Conservation (phyloP, 2,329 filamentous ascomycete genomes). For the Colletotrichum viniferum region DNA sequence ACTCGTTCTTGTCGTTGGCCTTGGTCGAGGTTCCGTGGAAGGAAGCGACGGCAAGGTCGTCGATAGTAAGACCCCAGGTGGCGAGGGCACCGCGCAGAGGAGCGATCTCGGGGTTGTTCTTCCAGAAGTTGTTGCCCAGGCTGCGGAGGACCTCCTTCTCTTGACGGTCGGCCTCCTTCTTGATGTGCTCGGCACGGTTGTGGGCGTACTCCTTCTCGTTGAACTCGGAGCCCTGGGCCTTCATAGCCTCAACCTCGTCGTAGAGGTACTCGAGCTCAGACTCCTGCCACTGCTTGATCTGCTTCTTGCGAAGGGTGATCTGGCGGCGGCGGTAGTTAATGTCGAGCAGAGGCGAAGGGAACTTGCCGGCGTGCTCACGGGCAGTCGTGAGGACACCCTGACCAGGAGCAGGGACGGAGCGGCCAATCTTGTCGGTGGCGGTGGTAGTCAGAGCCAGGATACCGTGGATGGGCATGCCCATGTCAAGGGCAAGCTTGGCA, state of each 20-base stretch:
- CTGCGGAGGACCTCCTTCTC: slow-evolving; percentile 92
- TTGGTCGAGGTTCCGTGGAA: slow-evolving; percentile 99
- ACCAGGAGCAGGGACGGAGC: slow-evolving; percentile 93
- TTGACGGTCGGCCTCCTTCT: slow-evolving; percentile 83
- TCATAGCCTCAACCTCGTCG: slow-evolving; percentile 91
- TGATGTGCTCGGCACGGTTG: slow-evolving; percentile 85
- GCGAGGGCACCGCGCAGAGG: slow-evolving; percentile 94
- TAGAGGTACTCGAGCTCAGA: slow-evolving; percentile 91
- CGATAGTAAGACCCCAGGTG: slow-evolving; percentile 97
- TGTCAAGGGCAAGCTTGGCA: slow-evolving; percentile 91
- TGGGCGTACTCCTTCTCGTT: slow-evolving; percentile 84
- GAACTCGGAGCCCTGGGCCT: slow-evolving; percentile 75
- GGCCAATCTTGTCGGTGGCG: slow-evolving; percentile 98
- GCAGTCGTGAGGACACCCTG: slow-evolving; percentile 97
- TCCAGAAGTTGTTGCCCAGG: slow-evolving; percentile 99
- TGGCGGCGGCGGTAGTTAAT: slow-evolving; percentile 97
- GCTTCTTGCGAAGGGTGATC: slow-evolving; percentile 89
- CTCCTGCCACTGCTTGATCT: slow-evolving; percentile 97
- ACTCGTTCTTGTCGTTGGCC: slow-evolving; percentile 99
- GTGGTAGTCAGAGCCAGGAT: slow-evolving; percentile 92
- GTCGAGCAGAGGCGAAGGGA: slow-evolving; percentile 93
- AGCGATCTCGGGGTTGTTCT: slow-evolving; percentile 89
- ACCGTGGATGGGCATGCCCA: slow-evolving; percentile 98
- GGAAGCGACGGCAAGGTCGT: slow-evolving; percentile 92
- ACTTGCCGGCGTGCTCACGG: slow-evolving; percentile 87